Percentiles rank a stretch among this genome's conserved stretches.
Evolutionary conservation across 2,329 filamentous ascomycete species (phyloP).

Genomic region (Gaeumannomyces tritici): DNA sequence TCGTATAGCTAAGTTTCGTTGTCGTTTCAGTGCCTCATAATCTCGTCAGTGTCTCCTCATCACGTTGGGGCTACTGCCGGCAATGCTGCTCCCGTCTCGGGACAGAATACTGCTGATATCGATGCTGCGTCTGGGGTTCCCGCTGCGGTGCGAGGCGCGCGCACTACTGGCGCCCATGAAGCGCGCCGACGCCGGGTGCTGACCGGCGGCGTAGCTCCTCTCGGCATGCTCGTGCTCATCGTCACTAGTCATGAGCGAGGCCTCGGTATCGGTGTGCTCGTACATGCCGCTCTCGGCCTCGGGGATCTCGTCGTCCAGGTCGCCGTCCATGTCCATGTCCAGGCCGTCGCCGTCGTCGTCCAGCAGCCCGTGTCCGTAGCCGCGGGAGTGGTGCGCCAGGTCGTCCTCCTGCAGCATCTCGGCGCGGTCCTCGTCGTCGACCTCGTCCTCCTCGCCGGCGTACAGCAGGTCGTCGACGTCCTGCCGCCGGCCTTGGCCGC

Average conservation of each 20-base stretch:
- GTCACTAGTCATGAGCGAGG: constrained; percentile 43
- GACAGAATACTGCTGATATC: constrained; percentile 48
- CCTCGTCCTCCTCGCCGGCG: constrained; percentile 41
- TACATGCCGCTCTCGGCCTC: constrained; percentile 55
- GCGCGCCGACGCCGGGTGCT: constrained; percentile 4
- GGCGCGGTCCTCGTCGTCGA: constrained; percentile 45
- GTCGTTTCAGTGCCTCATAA: constrained; percentile 16
- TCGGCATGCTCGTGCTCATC: constrained; percentile 18
- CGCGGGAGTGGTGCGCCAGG: constrained; percentile 22
- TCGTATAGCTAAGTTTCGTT: neutral
- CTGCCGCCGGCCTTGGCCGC: constrained; percentile 30
- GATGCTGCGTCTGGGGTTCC: constrained; percentile 34
- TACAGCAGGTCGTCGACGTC: constrained; percentile 37
- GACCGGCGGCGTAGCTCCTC: constrained; percentile 14
- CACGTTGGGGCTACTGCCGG: constrained; percentile 43
- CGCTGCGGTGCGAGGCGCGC: neutral
- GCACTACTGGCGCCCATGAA: constrained; percentile 7
- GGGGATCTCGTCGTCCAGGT: constrained; percentile 63
- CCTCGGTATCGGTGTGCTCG: constrained; percentile 71
- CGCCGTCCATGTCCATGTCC: constrained; percentile 53
- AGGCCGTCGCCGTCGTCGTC: constrained; percentile 14
- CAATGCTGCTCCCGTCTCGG: constrained; percentile 46
- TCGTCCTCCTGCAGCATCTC: constrained; percentile 57
- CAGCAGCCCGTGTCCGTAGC: constrained; percentile 6
- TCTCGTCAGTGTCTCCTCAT: constrained; percentile 25